These are phyloP conservation scores for Blastomyces parvus DNA, from an alignment of 2,329 filamentous ascomycete genomes.

Conservation along the genomic window DNA sequence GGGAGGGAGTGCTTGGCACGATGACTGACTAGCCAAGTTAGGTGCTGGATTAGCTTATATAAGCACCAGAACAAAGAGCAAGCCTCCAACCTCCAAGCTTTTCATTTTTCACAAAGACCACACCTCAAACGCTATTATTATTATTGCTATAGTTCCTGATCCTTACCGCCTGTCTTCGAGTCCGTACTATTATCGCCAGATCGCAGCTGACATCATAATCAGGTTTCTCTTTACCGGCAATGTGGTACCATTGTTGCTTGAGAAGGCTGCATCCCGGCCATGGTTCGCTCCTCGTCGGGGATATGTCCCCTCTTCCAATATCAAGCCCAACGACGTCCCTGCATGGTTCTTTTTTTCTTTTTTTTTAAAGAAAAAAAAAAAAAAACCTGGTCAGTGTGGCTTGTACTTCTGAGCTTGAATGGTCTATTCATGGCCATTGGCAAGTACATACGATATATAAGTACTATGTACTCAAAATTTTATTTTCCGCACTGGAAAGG, in stretches of 20 bases:
- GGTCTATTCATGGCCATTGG: background rate
- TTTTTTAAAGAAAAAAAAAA: too few relatives aligned
- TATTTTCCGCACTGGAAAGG: constrained; percentile 4
- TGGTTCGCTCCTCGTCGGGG: background rate
- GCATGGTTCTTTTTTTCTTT: background rate
- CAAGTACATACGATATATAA: background rate
- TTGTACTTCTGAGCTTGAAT: background rate
- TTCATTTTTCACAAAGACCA: constrained; percentile 3
- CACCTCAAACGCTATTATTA: background rate
- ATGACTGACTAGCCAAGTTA: background rate
- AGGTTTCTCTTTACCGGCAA: background rate
- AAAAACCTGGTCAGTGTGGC: background rate
- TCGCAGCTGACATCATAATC: constrained; percentile 1
- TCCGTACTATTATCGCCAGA: background rate
- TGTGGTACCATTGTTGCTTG: constrained; percentile 4
- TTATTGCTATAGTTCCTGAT: constrained; percentile 3
- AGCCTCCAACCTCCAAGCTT: background rate
- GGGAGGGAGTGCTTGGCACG: too few relatives aligned
- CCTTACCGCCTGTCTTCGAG: background rate
- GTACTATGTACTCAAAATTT: constrained; percentile 2
- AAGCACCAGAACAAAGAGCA: constrained; percentile 4
- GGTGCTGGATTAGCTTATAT: background rate
- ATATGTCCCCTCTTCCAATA: background rate
- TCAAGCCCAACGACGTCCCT: constrained; percentile 5
- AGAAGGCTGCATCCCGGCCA: background rate